Percentiles rank a stretch among this genome's conserved stretches.
These are phyloP conservation scores for Jacaranda mimosifolia DNA, from an alignment of 257 asterid genomes.

Conservation along the genomic window DNA sequence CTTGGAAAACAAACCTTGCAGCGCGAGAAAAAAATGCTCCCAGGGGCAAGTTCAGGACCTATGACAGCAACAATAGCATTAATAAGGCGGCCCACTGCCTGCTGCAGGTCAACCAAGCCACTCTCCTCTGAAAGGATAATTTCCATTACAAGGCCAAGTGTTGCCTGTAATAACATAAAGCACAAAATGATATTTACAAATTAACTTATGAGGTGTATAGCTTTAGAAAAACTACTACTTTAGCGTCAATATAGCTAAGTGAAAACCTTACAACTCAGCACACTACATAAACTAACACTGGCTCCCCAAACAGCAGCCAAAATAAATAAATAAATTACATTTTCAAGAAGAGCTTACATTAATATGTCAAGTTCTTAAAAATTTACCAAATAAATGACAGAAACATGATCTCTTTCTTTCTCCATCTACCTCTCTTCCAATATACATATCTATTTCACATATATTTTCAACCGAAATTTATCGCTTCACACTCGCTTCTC, in stretches of 20 bases:
- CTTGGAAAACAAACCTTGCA: slow-evolving; percentile 74
- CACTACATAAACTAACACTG: slow-evolving; percentile 6
- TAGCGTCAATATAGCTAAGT: slow-evolving; percentile 21
- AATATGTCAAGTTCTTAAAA: slow-evolving; percentile 9
- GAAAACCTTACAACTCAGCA: slow-evolving; percentile 34
- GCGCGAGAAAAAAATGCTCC: slow-evolving; percentile 95
- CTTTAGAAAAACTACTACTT: slow-evolving; percentile 9
- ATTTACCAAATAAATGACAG: slow-evolving; percentile 30
- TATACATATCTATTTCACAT: slow-evolving; percentile 6
- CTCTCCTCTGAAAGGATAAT: slow-evolving; percentile 90
- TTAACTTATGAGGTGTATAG: neutral
- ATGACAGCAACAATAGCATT: slow-evolving; percentile 97
- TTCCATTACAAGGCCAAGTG: slow-evolving; percentile 94
- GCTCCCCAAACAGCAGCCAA: slow-evolving; percentile 7
- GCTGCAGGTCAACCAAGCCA: slow-evolving; percentile 95
- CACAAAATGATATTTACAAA: neutral
- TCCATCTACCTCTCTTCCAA: slow-evolving; percentile 8
- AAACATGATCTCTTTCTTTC: slow-evolving; percentile 7
- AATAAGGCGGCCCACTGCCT: slow-evolving; percentile 92
- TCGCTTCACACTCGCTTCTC: neutral
- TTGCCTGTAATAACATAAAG: slow-evolving; percentile 66
- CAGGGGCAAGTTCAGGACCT: slow-evolving; percentile 99
- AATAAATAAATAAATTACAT: neutral
- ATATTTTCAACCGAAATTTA: neutral
- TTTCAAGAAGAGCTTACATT: slow-evolving; percentile 7